Base-by-base conservation (phyloP, 192 early-diverging fungal genomes). In the Tieghemiomyces parasiticus region DNA sequence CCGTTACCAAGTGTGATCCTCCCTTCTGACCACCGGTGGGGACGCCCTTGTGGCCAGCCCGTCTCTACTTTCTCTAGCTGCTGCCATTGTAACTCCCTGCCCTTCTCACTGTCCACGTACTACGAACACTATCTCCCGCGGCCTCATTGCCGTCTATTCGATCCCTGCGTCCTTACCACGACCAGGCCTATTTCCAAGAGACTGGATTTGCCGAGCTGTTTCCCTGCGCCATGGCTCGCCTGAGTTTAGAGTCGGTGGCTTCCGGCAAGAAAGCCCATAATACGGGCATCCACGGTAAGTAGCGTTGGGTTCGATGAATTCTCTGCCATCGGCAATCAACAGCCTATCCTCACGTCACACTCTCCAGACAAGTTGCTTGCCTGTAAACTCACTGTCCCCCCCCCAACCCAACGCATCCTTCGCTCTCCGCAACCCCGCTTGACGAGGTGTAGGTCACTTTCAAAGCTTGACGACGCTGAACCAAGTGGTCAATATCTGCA, bases 221-320 rank as follows among this genome's bases (percentile, higher is more conserved):
- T 28, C 55, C 55, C 55, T 58, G 35, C n/a, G 33, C 55, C 34
- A 58, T 58, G 55, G 35, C 34, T 34, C 55, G 55, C 22, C 34
- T 58, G 2, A 58, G 55, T 35, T 31, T 58, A 35, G 55, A 58
- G 26, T 25, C 55, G 31, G n/a, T 38, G 22, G 35, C 35, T 4
- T 20, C 33, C 4, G 55, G 55, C 22, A 58, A 58, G n/a, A 25
- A n/a, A 34, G 35, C 26, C 12, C 32, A 35, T 30, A 58, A 58
- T 35, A 58, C 32, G 13, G 55, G 55, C 19, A 58, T 58, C 32
- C 55, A 58, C 26, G 55, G 55, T 58, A 58, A 58, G 55, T 52
- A 3, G 46, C 3, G 1, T 47, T 8, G 46, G 46, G 8, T 19
- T 19, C 19, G 25, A 47, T 47, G 8, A 22, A 1, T 47, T 8